phyloP scores from a whole-genome alignment of 257 asterid species.

The Solanum corneliomulleri region DNA sequence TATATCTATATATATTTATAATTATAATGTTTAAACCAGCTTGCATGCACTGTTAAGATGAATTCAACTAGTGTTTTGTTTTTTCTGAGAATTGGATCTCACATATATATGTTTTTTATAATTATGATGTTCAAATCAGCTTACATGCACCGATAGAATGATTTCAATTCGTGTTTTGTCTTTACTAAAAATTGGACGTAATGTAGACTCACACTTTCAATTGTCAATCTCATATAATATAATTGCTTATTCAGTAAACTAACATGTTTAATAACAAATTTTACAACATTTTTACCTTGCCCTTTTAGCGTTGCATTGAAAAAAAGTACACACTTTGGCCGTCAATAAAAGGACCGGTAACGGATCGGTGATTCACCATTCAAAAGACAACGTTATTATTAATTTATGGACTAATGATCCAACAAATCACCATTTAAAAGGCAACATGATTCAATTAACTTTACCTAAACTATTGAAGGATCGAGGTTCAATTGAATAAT shows the following conservation, averaged over 20 bases:
- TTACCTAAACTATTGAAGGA: not conserved
- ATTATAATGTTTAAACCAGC: not conserved
- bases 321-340: too few species aligned
- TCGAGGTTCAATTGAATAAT: not conserved
- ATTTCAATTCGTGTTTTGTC: not conserved
- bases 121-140: not conserved
- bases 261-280: too few species aligned
- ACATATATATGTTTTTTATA: not conserved
- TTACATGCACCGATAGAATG: accelerated
- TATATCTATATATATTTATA: not conserved
- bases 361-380: not conserved
- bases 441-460: not conserved
- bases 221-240: not conserved
- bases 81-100: not conserved
- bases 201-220: not conserved
- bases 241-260: not conserved
- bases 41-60: accelerated
- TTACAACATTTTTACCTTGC: too few species aligned
- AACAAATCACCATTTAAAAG: not conserved
- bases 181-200: not conserved
- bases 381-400: not conserved
- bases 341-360: not conserved
- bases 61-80: not conserved
- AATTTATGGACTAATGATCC: not conserved
- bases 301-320: too few species aligned